phyloP scores from a whole-genome alignment of 2,329 filamentous ascomycete genomes.

The Hypoxylon sp. region DNA sequence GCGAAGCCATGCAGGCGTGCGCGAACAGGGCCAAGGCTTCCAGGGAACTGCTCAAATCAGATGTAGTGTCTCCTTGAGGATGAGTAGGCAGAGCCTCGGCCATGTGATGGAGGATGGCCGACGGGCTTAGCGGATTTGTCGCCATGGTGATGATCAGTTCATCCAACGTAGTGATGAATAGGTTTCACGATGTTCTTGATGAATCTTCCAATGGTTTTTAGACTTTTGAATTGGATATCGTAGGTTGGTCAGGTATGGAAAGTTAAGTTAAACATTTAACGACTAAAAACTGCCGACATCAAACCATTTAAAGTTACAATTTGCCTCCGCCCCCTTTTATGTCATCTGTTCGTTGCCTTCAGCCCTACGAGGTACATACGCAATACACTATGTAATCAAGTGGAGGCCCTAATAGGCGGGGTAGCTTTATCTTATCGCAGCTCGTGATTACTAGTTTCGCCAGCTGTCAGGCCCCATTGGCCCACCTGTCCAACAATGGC shows the following conservation, averaged over 20 bases:
- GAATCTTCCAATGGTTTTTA: background rate
- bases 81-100: constrained; percentile 72
- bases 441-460: constrained; percentile 18
- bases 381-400: constrained; percentile 33
- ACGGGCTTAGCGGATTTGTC: constrained; percentile 59
- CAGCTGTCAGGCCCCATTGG: background rate
- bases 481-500: background rate
- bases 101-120: constrained; percentile 69
- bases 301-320: constrained; percentile 7
- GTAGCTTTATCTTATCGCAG: constrained; percentile 56
- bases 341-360: constrained; percentile 52
- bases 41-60: constrained; percentile 77
- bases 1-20: constrained; percentile 85
- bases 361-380: constrained; percentile 39
- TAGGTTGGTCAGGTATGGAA: background rate
- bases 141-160: constrained; percentile 39
- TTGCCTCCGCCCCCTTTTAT: constrained; percentile 42
- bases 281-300: constrained; percentile 23
- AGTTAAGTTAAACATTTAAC: constrained; percentile 1
- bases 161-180: constrained; percentile 10
- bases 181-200: constrained; percentile 13
- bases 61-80: constrained; percentile 66
- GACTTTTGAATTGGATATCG: background rate
- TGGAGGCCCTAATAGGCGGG: constrained; percentile 42
- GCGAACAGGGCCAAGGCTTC: constrained; percentile 88